These are phyloP conservation scores for Leccinum olivaceopallidum DNA, from an alignment of 768 basidiomycete genomes.

Conservation along the genomic window DNA sequence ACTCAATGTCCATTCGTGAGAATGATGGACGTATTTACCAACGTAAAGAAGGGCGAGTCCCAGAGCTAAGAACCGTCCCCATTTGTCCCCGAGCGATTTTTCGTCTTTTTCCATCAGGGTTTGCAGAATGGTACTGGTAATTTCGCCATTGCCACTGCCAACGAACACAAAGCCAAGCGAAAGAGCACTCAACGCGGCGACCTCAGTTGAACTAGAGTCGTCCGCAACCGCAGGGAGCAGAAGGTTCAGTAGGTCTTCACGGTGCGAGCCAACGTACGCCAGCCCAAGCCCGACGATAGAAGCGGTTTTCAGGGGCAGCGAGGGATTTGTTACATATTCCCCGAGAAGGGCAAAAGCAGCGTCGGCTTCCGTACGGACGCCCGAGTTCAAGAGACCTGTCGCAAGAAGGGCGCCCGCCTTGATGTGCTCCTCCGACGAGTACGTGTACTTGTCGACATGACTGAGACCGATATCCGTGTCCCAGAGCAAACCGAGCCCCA, in stretches of 20 bases:
- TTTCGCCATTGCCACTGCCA: constrained; percentile 92
- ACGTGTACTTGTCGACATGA: constrained; percentile 97
- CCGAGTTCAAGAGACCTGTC: constrained; percentile 87
- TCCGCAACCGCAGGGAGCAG: constrained; percentile 85
- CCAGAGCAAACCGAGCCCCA: constrained; percentile 94
- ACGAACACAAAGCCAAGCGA: constrained; percentile 95
- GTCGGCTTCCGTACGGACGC: constrained; percentile 90
- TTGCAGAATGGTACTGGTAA: constrained; percentile 86
- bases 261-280: constrained; percentile 92
- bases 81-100: constrained; percentile 84
- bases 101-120: constrained; percentile 85
- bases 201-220: constrained; percentile 83
- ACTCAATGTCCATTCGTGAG: background rate
- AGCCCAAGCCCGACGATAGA: constrained; percentile 93
- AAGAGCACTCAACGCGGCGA: constrained; percentile 81
- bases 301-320: constrained; percentile 77
- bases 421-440: constrained; percentile 94
- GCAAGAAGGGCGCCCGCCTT: constrained; percentile 97
- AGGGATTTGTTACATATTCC: constrained; percentile 88
- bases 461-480: constrained; percentile 92
- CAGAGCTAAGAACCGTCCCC: constrained; percentile 88
- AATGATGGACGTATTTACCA: constrained; percentile 48
- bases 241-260: constrained; percentile 76
- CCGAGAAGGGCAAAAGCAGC: constrained; percentile 87
- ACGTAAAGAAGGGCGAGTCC: constrained; percentile 90